Base-by-base conservation (phyloP, 2,329 filamentous ascomycete genomes). In the Neonectria hederae region DNA sequence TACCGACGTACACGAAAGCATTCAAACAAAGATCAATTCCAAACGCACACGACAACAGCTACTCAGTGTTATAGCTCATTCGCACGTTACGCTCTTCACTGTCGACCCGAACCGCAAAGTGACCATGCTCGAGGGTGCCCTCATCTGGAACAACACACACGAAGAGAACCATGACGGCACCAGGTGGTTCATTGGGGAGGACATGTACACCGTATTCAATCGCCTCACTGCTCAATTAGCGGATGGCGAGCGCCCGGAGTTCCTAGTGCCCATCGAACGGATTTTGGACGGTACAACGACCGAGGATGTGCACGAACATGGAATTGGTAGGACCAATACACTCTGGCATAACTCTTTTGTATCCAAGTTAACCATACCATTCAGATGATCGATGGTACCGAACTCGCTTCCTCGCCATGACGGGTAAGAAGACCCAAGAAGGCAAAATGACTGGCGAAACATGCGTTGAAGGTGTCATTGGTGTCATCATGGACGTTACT, bases 401-500 rank as follows among this genome's bases (percentile, higher is more conserved):
- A 48, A 94, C 91, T 1, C 85, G 90, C 8, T 87, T 94, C 65
- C 83, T 92, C 9, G 91, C 92, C 1, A 83, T 92, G 38, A 77
- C 87, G 22, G 85, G 83, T 14, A 87, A 88, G 58, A 84, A 85
- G 48, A 81, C 84, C 2, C 80, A 82, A 30, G 86, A 87, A 14
- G 81, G 83, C 14, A 83, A 83, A 68, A 79, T 79, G 3, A 78
- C 68, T 4, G 69, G 77, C 14, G 82, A 86, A 14, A 77, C 80
- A 3, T 85, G 81, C 54, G 83, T 93, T 21, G 89, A 92, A 66
- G 91, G 91, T 1, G 90, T 92, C 2, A 92, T 93, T 61, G 91
- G 90, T 2, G 87, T 94, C n/a, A 90, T 90, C 49, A 91, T 93
- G 86, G 91, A 94, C 72, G 87, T 94, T 6, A 94, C 92, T 0